A percentile compares a stretch with the other conserved stretches of the same genome.
Evolutionary conservation across 2,329 filamentous ascomycete species (phyloP).

Genomic region (Sphaerulina vaccinii): DNA sequence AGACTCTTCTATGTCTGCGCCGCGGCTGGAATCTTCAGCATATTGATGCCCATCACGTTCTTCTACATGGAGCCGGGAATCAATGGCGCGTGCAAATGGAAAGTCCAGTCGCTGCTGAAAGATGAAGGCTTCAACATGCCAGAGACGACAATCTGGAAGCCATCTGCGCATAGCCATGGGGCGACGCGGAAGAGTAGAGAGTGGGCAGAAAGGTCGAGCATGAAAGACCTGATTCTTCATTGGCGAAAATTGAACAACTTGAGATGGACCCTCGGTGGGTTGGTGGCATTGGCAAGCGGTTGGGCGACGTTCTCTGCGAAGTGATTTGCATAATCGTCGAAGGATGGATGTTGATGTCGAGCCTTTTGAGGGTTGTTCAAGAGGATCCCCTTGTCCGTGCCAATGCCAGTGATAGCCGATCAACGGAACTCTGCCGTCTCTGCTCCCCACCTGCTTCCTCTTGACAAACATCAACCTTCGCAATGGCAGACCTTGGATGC

Average conservation of each 20-base stretch:
- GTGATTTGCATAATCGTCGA: background rate
- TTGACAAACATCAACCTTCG: background rate
- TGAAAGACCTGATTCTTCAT: conserved; percentile 30
- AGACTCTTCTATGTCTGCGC: conserved; percentile 29
- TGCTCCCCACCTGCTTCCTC: background rate
- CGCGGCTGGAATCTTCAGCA: conserved; percentile 32
- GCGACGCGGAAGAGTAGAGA: conserved; percentile 21
- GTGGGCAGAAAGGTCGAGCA: conserved; percentile 29
- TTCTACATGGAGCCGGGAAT: conserved; percentile 42
- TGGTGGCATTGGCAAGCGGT: conserved; percentile 28
- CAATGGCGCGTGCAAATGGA: conserved; percentile 43
- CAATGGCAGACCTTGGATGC: background rate
- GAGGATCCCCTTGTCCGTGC: background rate
- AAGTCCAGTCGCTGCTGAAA: conserved; percentile 37
- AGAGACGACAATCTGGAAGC: conserved; percentile 26
- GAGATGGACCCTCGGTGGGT: conserved; percentile 26
- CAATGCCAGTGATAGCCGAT: background rate
- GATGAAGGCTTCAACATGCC: conserved; percentile 29
- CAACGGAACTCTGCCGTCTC: background rate
- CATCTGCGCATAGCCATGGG: conserved; percentile 30
- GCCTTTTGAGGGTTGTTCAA: background rate
- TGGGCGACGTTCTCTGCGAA: conserved; percentile 26
- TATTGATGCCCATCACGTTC: conserved; percentile 40
- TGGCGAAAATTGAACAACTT: conserved; percentile 32
- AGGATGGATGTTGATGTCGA: background rate